Base-by-base conservation (phyloP, 352 stramenopile genomes). In the Globisporangium spiculum region DNA sequence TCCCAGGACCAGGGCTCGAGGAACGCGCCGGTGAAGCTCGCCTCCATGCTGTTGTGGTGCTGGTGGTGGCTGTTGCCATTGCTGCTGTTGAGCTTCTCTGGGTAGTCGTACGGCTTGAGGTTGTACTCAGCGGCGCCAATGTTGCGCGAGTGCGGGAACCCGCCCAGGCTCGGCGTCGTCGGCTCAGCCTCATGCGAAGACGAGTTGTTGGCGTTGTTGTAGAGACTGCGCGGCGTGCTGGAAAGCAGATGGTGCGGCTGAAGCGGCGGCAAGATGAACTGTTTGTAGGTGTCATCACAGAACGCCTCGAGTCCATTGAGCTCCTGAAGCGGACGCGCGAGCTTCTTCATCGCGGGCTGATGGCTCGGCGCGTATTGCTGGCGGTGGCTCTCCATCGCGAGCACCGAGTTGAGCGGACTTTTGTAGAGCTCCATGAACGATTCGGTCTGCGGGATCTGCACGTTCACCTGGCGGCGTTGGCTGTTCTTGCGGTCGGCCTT, bases 1-100 rank as follows among this genome's bases (percentile, higher is more conserved):
- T 87, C 76, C 83, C 80, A 86, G 44, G 80, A 75, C 83, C 83
- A 91, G 4, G 83, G 78, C 68, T 91, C 83, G 60, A 91, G 68
- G 70, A 89, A 86, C 6, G 79, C 70, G 20, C 78, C 70, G 22
- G 78, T 79, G 57, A 84, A 54, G 46, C 73, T 75, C 24, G 74
- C 72, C 57, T 81, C 80, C 26, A 68, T 36, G 61, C 60, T 52
- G 65, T 67, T 60, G 68, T 70, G 27, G 2, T 68, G 20, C 12
- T 60, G 41, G 27, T 68, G 34, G 61, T 68, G 53, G 18, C 20
- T 73, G 68, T 32, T 32, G 9, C 26, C 44, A 26, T 27, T 58
- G 26, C 30, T 55, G 48, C 48, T 30, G 48, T 26, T 34, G 56
- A 32, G 27, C 41, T 58, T 38, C 3, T 54, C 5, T 2, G 53